phyloP scores from a whole-genome alignment of 2,329 filamentous ascomycete genomes.

The Ophiostoma australiae region DNA sequence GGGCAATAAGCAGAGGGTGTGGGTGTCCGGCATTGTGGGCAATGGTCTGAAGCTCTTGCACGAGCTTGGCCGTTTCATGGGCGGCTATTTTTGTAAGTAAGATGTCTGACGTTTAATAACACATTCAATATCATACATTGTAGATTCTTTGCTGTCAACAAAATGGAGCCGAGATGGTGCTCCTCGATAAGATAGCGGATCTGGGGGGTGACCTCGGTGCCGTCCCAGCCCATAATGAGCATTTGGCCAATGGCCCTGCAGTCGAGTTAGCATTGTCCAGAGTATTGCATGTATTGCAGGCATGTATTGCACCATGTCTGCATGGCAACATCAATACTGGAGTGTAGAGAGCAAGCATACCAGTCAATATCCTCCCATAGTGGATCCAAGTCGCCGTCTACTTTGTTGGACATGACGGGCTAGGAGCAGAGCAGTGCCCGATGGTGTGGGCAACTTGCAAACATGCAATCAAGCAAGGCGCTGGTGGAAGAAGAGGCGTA shows the following conservation, averaged over 20 bases:
- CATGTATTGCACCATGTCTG: background rate
- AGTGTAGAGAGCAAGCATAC: constrained; percentile 44
- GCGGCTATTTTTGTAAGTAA: constrained; percentile 58
- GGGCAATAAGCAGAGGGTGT: constrained; percentile 79
- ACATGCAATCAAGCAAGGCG: background rate
- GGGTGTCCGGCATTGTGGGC: constrained; percentile 86
- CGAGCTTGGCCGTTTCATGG: constrained; percentile 79
- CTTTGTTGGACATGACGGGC: constrained; percentile 32
- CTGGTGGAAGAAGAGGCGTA: background rate
- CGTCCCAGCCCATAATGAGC: constrained; percentile 82
- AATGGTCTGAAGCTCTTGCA: constrained; percentile 87
- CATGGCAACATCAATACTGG: background rate
- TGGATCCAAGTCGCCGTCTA: constrained; percentile 51
- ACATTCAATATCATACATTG: constrained; percentile 55
- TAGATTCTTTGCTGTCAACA: constrained; percentile 77
- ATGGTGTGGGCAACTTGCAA: background rate
- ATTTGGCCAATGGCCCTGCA: constrained; percentile 67
- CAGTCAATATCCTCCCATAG: constrained; percentile 73
- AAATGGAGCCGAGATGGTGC: constrained; percentile 82
- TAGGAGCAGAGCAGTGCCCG: background rate
- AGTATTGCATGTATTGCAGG: no score
- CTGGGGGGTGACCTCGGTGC: constrained; percentile 75
- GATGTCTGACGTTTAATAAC: constrained; percentile 1
- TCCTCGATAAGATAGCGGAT: constrained; percentile 75
- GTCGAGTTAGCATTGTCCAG: constrained; percentile 2